Conservation (phyloP, 331 rosid species). For the Malus hybrid region DNA sequence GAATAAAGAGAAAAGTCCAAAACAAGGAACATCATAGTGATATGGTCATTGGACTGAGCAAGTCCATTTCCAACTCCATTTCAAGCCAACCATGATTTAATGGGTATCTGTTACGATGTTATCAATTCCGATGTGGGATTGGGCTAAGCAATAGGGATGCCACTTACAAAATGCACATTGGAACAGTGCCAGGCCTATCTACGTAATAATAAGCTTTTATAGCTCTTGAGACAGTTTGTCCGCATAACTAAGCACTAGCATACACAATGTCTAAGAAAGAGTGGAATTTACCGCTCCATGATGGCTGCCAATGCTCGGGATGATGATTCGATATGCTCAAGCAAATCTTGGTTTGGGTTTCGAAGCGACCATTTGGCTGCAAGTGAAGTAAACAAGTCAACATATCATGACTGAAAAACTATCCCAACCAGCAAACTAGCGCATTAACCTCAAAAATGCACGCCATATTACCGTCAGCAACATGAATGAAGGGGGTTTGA, state of each 20-base stretch:
- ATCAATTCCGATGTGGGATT: background rate
- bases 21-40: background rate
- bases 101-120: background rate
- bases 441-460: background rate
- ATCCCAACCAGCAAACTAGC: background rate
- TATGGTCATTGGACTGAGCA: background rate
- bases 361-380: conserved; percentile 95
- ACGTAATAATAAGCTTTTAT: background rate
- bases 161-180: background rate
- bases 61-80: background rate
- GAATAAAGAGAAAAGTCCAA: background rate
- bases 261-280: background rate
- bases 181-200: background rate
- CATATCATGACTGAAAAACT: background rate
- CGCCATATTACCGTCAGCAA: conserved; percentile 57
- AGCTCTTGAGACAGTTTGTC: background rate
- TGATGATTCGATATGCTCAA: conserved; percentile 96
- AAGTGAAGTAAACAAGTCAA: conserved; percentile 15
- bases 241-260: background rate
- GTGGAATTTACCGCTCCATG: conserved; percentile 74
- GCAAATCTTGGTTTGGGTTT: conserved; percentile 95
- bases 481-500: conserved; percentile 95
- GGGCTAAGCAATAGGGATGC: background rate
- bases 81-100: background rate
- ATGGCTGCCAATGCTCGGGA: conserved; percentile 99